Conservation (phyloP, 2,329 filamentous ascomycete genomes). For the Botrytis fabae region DNA sequence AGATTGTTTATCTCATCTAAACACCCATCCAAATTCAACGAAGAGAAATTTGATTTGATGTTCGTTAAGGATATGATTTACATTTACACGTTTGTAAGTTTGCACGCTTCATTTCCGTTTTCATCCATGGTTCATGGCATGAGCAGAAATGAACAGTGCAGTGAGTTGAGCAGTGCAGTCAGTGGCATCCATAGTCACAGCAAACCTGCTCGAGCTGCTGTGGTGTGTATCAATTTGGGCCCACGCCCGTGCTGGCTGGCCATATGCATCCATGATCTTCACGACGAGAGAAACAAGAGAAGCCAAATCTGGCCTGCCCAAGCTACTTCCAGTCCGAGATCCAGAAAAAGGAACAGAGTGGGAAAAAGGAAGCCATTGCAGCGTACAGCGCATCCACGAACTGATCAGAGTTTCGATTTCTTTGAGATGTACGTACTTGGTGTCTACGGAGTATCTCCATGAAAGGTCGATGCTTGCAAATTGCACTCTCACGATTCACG, state of each 20-base stretch:
- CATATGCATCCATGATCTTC: background rate
- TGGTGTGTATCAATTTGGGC: background rate
- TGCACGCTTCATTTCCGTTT: constrained; percentile 3
- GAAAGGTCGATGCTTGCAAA: constrained; percentile 3
- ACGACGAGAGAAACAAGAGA: background rate
- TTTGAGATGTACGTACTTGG: background rate
- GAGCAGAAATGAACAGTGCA: background rate
- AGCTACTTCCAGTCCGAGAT: background rate
- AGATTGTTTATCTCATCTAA: background rate
- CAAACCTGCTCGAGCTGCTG: background rate
- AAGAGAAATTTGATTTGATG: constrained; percentile 2
- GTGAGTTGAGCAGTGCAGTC: background rate
- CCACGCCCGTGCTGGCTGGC: background rate
- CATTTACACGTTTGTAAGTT: background rate
- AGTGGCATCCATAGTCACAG: background rate
- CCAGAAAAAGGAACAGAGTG: background rate
- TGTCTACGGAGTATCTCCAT: background rate
- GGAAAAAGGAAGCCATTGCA: background rate
- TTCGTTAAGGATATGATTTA: background rate
- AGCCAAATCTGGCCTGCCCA: background rate
- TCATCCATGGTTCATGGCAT: constrained; percentile 8
- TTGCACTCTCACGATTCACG: background rate
- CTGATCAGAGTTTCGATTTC: background rate
- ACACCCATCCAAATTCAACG: background rate
- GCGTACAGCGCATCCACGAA: background rate